These are phyloP conservation scores for Cordyceps militaris DNA, from an alignment of 2,329 filamentous ascomycete genomes.

Conservation along the genomic window DNA sequence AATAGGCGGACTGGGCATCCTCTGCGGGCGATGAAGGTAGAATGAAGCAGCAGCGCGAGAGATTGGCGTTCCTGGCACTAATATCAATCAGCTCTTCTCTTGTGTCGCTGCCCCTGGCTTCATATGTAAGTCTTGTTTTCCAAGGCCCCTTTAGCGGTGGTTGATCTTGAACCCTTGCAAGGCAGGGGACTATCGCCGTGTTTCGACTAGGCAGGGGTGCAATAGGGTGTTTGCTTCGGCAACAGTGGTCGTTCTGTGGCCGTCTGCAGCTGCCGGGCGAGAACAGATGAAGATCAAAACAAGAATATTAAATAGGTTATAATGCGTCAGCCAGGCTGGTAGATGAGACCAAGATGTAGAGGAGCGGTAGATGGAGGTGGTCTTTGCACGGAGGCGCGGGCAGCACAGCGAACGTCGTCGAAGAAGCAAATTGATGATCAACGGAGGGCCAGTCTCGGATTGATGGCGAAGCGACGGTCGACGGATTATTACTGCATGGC, in stretches of 20 bases:
- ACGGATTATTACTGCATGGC: neutral
- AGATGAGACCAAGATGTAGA: neutral
- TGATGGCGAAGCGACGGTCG: neutral
- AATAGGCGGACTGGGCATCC: neutral
- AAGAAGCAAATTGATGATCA: neutral
- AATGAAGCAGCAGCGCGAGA: neutral
- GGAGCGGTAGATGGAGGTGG: neutral
- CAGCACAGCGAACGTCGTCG: neutral
- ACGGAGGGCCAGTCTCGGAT: neutral
- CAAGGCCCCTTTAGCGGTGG: neutral
- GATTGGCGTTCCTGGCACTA: conserved; percentile 3
- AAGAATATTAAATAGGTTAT: neutral
- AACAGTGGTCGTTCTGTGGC: neutral
- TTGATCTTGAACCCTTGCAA: conserved; percentile 1
- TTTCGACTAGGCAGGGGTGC: conserved; percentile 6
- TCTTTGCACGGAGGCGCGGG: neutral
- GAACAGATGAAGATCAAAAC: neutral
- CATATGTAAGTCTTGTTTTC: neutral
- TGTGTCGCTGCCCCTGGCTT: neutral
- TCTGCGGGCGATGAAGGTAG: neutral
- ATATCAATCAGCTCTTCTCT: neutral
- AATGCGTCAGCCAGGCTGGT: neutral
- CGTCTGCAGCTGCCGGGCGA: neutral
- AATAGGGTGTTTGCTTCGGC: neutral
- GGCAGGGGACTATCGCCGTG: conserved; percentile 1